phyloP scores from a whole-genome alignment of 768 basidiomycete genomes.

The Obba rivulosa region DNA sequence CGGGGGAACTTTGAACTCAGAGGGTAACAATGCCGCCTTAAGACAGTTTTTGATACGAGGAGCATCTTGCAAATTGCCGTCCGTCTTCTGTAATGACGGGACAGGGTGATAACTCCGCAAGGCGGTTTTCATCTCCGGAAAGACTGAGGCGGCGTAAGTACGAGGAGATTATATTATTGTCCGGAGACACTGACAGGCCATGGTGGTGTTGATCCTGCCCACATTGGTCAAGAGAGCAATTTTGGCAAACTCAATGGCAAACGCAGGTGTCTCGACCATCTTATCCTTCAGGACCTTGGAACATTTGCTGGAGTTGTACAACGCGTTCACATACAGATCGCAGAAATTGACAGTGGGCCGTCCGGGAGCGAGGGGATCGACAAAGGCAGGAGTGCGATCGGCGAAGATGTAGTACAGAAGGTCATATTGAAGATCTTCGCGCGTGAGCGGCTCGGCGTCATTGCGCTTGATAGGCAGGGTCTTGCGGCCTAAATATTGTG shows the following conservation, averaged over 20 bases:
- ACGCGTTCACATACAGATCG: conserved; percentile 77
- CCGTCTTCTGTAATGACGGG: conserved; percentile 84
- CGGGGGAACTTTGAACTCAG: conserved; percentile 57
- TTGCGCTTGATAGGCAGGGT: conserved; percentile 76
- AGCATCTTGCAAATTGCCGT: conserved; percentile 85
- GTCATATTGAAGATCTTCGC: conserved; percentile 84
- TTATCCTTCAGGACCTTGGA: conserved; percentile 87
- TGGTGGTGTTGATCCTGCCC: conserved; percentile 87
- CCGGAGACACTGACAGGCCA: conserved; percentile 59
- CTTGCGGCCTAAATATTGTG: conserved; percentile 39
- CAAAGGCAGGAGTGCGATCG: conserved; percentile 64
- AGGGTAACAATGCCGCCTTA: conserved; percentile 71
- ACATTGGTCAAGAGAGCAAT: conserved; percentile 84
- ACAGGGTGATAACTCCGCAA: conserved; percentile 86
- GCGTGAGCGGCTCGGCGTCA: conserved; percentile 78
- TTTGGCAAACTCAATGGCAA: conserved; percentile 76
- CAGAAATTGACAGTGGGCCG: conserved; percentile 60
- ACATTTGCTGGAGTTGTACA: conserved; percentile 77
- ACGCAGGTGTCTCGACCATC: conserved; percentile 76
- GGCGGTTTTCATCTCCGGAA: conserved; percentile 91
- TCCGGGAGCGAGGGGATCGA: conserved; percentile 48
- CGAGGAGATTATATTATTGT: neutral
- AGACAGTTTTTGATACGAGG: conserved; percentile 89
- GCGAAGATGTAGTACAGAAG: conserved; percentile 76
- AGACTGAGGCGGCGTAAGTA: conserved; percentile 46